Base-by-base conservation (phyloP, 164 flowering plant species). In the Echeveria elegans region DNA sequence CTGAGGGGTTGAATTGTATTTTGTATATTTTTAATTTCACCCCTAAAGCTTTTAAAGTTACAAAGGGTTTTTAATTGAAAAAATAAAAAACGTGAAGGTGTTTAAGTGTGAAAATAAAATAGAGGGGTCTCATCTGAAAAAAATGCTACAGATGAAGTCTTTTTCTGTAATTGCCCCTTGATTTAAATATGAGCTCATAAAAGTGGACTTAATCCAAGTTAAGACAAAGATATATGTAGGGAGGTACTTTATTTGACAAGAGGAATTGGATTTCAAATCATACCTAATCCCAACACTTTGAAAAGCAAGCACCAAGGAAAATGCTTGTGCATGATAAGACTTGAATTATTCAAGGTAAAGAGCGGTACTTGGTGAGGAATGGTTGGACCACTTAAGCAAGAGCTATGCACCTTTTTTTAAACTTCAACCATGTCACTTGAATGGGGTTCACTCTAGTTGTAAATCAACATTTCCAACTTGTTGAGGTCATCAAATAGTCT, bases 231-330 rank as follows among this genome's bases (percentile, higher is more conserved):
- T 40, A 40, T 7, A 11, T 40, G 45, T 40, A 7, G 45, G 9
- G 6, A 56, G 2, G 61, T 56, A 24, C 12, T 38, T 10, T 4
- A 43, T 11, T 56, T 24, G 61, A 56, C 61, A 28, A 56, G 32
- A 28, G 61, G 61, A 56, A 56, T 12, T 56, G 16, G 61, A 56
- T 56, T 56, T 56, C 61, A 56, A 28, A 56, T 56, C 61, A 56
- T 26, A 56, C 61, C 58, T 52, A 56, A 26, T 26, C 60, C 60
- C 60, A 56, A 28, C 61, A 56, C 61, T 56, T 56, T 28, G 32
- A 56, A 56, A 56, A 56, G 32, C 4, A 56, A 56, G 32, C 19
- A 28, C 32, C 61, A 56, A 56, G 32, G 18, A 56, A 43, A 56
- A 56, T 56, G 61, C 61, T 11, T 28, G 32, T 50, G 56, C 24